A percentile compares a stretch with the other conserved stretches of the same genome.
phyloP scores from a whole-genome alignment of 2,329 filamentous ascomycete genomes.

The Aspergillus vadensis region DNA sequence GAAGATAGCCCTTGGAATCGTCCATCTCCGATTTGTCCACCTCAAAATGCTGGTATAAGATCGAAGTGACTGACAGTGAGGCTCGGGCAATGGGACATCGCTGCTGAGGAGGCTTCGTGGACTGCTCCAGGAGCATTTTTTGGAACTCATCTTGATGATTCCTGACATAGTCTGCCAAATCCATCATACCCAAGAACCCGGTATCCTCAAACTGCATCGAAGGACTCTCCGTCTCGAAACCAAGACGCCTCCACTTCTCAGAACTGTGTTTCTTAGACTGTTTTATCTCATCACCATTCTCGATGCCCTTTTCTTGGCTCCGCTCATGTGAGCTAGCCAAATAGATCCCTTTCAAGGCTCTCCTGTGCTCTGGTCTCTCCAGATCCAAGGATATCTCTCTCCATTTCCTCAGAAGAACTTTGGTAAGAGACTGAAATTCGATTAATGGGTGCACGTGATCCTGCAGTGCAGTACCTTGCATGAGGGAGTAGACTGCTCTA shows the following conservation, averaged over 20 bases:
- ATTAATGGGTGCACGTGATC: constrained; percentile 86
- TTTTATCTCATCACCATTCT: constrained; percentile 46
- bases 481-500: constrained; percentile 84
- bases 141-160: constrained; percentile 92
- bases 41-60: constrained; percentile 94
- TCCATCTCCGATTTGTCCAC: constrained; percentile 81
- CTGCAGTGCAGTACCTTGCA: constrained; percentile 90
- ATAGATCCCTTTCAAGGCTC: constrained; percentile 83
- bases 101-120: constrained; percentile 67
- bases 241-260: constrained; percentile 88
- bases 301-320: constrained; percentile 29
- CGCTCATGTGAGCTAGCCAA: constrained; percentile 67
- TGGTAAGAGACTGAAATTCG: constrained; percentile 91
- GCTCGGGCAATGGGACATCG: constrained; percentile 86
- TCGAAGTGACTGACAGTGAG: constrained; percentile 81
- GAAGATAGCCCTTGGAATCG: constrained; percentile 73
- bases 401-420: constrained; percentile 85
- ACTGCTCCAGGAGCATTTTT: constrained; percentile 88
- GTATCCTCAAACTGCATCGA: constrained; percentile 80
- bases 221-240: constrained; percentile 88
- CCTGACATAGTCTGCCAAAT: constrained; percentile 87
- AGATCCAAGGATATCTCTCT: constrained; percentile 80
- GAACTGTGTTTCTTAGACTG: constrained; percentile 76
- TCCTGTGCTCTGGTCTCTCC: constrained; percentile 82
- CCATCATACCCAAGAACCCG: constrained; percentile 96